phyloP scores from a whole-genome alignment of 495 filamentous ascomycete genomes.

The Trichoderma parareesei region DNA sequence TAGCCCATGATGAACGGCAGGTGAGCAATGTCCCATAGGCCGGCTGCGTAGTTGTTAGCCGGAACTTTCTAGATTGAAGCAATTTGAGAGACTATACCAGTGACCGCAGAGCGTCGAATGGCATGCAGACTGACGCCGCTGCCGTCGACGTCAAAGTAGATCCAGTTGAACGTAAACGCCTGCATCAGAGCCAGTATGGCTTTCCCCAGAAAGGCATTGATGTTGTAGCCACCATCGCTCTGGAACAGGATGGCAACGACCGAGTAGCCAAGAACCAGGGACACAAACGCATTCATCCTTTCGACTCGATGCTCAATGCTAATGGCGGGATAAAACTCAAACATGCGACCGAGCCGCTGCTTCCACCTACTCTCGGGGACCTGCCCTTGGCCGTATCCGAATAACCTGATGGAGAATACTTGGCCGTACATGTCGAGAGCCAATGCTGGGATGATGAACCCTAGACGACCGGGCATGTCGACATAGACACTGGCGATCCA shows the following conservation, averaged over 20 bases:
- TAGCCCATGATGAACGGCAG: conserved; percentile 52
- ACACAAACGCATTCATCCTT: conserved; percentile 51
- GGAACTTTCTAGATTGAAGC: too few relatives aligned
- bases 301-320: conserved; percentile 56
- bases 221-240: conserved; percentile 34
- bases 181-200: conserved; percentile 48
- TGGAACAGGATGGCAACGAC: conserved; percentile 52
- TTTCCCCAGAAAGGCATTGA: conserved; percentile 55
- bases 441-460: conserved; percentile 43
- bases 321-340: conserved; percentile 50
- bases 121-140: conserved; percentile 47
- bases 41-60: conserved; percentile 10
- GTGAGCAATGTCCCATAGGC: conserved; percentile 27
- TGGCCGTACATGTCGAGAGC: conserved; percentile 35
- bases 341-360: conserved; percentile 25
- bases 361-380: conserved; percentile 5
- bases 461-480: conserved; percentile 34
- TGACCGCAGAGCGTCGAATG: conserved; percentile 39
- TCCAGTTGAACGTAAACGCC: conserved; percentile 54
- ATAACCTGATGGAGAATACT: conserved; percentile 23
- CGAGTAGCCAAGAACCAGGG: conserved; percentile 51
- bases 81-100: conserved; percentile 19
- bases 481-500: conserved; percentile 49
- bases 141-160: conserved; percentile 55
- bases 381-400: conserved; percentile 16